Conservation (phyloP, 257 asterid genomes). For the Anisodus tanguticus region DNA sequence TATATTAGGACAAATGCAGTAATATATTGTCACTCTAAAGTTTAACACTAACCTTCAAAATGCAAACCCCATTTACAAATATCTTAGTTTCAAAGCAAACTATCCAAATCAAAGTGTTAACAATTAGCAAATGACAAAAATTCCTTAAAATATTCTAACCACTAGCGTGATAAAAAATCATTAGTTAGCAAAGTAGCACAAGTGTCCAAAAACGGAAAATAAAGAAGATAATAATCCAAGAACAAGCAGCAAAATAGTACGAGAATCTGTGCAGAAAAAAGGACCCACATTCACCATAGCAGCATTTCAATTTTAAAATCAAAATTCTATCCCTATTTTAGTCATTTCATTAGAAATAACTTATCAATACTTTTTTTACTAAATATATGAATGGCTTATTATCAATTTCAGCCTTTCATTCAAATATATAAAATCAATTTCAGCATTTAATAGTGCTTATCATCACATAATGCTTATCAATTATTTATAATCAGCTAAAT, state of each 20-base stretch:
- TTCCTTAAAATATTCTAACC: background rate
- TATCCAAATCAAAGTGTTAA: background rate
- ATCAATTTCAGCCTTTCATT: too few species aligned
- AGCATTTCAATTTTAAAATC: conserved; percentile 10
- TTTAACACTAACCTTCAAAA: too few species aligned
- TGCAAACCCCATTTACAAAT: background rate
- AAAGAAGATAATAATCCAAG: background rate
- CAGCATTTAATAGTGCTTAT: too few species aligned
- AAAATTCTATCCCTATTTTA: too few species aligned
- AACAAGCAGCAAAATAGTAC: background rate
- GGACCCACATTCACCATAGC: background rate
- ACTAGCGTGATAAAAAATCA: background rate
- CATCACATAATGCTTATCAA: too few species aligned
- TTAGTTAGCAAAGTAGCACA: background rate
- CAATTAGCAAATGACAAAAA: background rate
- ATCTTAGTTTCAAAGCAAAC: background rate
- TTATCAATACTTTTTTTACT: too few species aligned
- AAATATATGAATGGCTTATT: too few species aligned
- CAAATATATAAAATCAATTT: too few species aligned
- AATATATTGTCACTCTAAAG: background rate
- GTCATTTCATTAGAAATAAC: too few species aligned
- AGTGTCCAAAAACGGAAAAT: background rate
- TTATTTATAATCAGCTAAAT: too few species aligned
- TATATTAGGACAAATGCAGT: too few species aligned
- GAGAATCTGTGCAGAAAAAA: background rate